Evolutionary conservation across 257 asterid genomes (phyloP).

Genomic region (Eucommia ulmoides): DNA sequence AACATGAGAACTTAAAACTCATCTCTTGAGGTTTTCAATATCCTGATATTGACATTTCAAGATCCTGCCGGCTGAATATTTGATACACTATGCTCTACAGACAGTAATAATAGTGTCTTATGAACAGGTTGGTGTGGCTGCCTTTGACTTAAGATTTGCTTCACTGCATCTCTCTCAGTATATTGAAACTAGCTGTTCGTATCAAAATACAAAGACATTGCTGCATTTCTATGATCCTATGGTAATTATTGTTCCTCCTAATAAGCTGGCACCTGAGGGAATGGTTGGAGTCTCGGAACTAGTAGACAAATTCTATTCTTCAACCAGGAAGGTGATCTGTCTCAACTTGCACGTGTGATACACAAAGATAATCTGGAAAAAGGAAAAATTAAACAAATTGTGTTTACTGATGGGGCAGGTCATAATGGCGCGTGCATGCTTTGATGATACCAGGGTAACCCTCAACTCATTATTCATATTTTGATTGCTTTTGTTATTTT

Average conservation of each 20-base stretch:
- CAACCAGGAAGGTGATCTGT: conserved; percentile 53
- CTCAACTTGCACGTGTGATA: conserved; percentile 2
- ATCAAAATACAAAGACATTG: conserved; percentile 87
- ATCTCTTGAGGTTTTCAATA: no score
- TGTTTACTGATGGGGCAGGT: conserved; percentile 37
- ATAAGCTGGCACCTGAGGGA: conserved; percentile 78
- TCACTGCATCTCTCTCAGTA: conserved; percentile 92
- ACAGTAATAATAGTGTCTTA: no score
- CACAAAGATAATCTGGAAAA: no score
- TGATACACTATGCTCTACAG: no score
- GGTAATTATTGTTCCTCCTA: conserved; percentile 74
- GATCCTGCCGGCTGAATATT: no score
- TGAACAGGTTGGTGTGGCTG: conserved; percentile 92
- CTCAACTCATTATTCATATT: conserved; percentile 11
- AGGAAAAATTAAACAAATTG: no score
- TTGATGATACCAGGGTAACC: conserved; percentile 92
- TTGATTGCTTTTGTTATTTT: conserved; percentile 7
- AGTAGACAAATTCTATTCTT: conserved; percentile 56
- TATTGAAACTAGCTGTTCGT: conserved; percentile 90
- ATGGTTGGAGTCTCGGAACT: conserved; percentile 95
- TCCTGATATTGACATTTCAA: no score
- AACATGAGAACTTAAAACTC: no score
- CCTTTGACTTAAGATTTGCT: conserved; percentile 88
- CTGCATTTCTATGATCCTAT: conserved; percentile 83
- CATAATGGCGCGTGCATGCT: conserved; percentile 73